Percentiles rank a stretch among this genome's conserved stretches.
Conservation (phyloP, 2,329 filamentous ascomycete species). For the Aspergillus neotritici region DNA sequence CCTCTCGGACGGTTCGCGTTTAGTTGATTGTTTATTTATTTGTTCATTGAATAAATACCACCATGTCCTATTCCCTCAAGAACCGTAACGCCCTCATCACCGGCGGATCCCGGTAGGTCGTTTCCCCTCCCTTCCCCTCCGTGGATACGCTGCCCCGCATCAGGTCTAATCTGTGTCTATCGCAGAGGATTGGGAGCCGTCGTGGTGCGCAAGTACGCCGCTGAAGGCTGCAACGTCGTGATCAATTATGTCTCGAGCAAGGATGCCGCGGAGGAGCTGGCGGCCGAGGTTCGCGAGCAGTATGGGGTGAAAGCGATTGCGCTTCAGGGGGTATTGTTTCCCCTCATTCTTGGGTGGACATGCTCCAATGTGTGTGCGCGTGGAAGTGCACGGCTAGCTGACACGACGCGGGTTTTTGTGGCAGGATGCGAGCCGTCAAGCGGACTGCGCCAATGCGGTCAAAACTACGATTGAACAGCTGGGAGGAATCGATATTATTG, state of each 20-base stretch:
- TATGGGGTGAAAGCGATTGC: conserved; percentile 50
- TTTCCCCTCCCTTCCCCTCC: conserved; percentile 2
- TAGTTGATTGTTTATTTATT: not conserved
- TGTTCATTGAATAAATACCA: not conserved
- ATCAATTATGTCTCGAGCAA: conserved; percentile 66
- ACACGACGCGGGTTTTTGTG: not conserved
- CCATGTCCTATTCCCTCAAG: conserved; percentile 59
- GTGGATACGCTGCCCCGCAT: conserved; percentile 1
- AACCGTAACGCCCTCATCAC: conserved; percentile 60
- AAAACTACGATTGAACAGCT: conserved; percentile 54
- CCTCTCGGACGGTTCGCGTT: no score
- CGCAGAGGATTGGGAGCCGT: conserved; percentile 66
- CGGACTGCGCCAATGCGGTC: conserved; percentile 57
- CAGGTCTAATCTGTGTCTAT: not conserved
- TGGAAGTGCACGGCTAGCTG: not conserved
- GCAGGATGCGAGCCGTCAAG: conserved; percentile 56
- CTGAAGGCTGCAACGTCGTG: conserved; percentile 61
- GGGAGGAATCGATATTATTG: conserved; percentile 68
- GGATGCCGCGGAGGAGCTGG: conserved; percentile 55
- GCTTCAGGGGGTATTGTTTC: conserved; percentile 55
- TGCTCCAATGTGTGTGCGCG: no score
- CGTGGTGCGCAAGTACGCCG: conserved; percentile 61
- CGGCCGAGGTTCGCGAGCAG: conserved; percentile 49
- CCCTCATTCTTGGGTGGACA: not conserved
- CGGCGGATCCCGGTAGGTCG: conserved; percentile 56